phyloP scores from a whole-genome alignment of 306 rosid species.

The Prunus salicina region DNA sequence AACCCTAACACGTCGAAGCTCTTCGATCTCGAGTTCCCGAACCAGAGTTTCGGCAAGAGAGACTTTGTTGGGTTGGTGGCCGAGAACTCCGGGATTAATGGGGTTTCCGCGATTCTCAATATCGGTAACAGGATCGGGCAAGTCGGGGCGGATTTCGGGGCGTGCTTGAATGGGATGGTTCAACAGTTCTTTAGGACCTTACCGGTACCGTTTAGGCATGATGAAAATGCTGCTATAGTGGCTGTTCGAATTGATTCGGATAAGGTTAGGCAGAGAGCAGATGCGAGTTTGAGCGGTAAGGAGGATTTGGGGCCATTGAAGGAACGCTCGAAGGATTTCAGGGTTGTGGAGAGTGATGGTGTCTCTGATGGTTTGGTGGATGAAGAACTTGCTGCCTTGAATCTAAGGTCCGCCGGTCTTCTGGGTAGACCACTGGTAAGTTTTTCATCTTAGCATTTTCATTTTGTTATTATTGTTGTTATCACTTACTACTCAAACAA shows the following conservation, averaged over 20 bases:
- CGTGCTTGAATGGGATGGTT: constrained; percentile 85
- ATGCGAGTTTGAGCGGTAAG: constrained; percentile 37
- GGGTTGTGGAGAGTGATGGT: constrained; percentile 48
- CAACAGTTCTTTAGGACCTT: constrained; percentile 83
- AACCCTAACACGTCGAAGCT: constrained; percentile 63
- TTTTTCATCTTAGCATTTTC: not conserved
- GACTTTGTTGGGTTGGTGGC: constrained; percentile 57
- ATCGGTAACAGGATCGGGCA: constrained; percentile 87
- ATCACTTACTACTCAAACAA: not conserved
- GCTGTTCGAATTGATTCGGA: constrained; percentile 45
- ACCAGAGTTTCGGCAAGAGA: constrained; percentile 49
- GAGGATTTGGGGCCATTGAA: constrained; percentile 55
- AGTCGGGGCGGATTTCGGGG: constrained; percentile 89
- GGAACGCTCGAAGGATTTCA: constrained; percentile 56
- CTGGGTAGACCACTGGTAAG: constrained; percentile 85
- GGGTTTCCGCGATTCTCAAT: constrained; percentile 77
- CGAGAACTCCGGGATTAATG: constrained; percentile 46
- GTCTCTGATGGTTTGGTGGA: constrained; percentile 50
- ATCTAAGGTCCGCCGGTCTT: constrained; percentile 58
- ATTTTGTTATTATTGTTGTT: not conserved
- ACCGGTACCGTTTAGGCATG: constrained; percentile 71
- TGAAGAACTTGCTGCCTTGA: constrained; percentile 64
- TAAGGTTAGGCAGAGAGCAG: constrained; percentile 47
- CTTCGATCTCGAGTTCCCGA: constrained; percentile 76
- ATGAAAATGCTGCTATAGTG: constrained; percentile 34